Evolutionary conservation across 2,329 filamentous ascomycete genomes (phyloP).

Genomic region (Claviceps purpurea): DNA sequence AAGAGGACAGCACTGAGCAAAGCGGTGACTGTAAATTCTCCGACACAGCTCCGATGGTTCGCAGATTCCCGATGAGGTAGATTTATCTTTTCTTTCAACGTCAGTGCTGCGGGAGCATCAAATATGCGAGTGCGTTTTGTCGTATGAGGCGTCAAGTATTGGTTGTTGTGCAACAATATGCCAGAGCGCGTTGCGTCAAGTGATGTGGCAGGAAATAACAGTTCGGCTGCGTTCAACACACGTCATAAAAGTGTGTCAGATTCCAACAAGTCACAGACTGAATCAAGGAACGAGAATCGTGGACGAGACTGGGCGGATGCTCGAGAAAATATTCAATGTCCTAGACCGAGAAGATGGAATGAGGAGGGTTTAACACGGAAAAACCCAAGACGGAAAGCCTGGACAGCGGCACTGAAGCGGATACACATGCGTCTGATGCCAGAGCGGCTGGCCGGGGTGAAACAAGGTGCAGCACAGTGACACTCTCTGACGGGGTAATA

Average conservation of each 20-base stretch:
- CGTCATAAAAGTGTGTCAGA: neutral
- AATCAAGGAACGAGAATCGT: neutral
- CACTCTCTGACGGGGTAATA: conserved; percentile 19
- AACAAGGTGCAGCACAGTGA: conserved; percentile 40
- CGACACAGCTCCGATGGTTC: neutral
- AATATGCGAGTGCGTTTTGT: too few relatives aligned
- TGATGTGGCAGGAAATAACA: too few relatives aligned
- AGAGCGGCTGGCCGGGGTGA: conserved; percentile 25
- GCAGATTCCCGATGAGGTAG: neutral
- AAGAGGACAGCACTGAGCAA: neutral
- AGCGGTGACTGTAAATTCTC: neutral
- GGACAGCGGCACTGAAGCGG: conserved; percentile 1
- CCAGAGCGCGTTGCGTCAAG: too few relatives aligned
- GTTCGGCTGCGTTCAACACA: too few relatives aligned
- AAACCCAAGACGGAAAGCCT: neutral
- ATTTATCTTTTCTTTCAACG: too few relatives aligned
- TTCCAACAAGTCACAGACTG: neutral
- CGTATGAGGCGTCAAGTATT: too few relatives aligned
- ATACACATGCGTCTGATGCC: conserved; percentile 9
- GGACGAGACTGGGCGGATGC: neutral
- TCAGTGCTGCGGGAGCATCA: too few relatives aligned
- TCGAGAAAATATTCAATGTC: neutral
- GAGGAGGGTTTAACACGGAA: neutral
- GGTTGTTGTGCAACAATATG: too few relatives aligned
- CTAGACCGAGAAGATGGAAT: neutral